These are phyloP conservation scores for Periconia digitata DNA, from an alignment of 2,329 filamentous ascomycete species.

Conservation along the genomic window DNA sequence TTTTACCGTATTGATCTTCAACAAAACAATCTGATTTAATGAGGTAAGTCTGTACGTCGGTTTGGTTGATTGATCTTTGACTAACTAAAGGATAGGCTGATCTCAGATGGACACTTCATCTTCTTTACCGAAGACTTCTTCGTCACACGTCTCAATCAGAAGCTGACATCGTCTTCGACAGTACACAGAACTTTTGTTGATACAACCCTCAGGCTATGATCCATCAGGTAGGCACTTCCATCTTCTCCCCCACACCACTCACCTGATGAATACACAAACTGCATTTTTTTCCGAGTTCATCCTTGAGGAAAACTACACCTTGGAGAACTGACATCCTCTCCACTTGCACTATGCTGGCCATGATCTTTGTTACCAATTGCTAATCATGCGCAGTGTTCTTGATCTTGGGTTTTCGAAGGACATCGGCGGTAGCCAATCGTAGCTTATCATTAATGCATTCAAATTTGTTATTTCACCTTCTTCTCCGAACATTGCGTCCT, in stretches of 20 bases:
- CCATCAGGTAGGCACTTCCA: slow-evolving; percentile 19
- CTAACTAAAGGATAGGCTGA: slow-evolving; percentile 39
- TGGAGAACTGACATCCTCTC: slow-evolving; percentile 61
- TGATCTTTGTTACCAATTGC: too few species aligned
- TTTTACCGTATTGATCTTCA: slow-evolving; percentile 57
- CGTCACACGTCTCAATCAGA: slow-evolving; percentile 9
- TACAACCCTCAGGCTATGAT: neutral
- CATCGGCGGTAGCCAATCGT: neutral
- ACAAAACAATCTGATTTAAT: slow-evolving; percentile 74
- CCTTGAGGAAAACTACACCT: slow-evolving; percentile 63
- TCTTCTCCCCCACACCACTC: slow-evolving; percentile 11
- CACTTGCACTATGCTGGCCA: neutral
- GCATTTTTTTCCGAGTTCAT: slow-evolving; percentile 65
- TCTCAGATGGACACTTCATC: slow-evolving; percentile 37
- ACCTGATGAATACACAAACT: slow-evolving; percentile 61
- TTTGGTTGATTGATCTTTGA: neutral
- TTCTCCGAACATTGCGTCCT: neutral
- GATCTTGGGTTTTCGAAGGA: neutral
- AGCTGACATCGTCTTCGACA: slow-evolving; percentile 22
- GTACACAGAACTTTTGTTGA: neutral
- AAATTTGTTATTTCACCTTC: too few species aligned
- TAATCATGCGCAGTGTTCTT: neutral
- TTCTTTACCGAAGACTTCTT: slow-evolving; percentile 11
- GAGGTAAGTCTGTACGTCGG: slow-evolving; percentile 50
- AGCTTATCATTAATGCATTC: neutral